Evolutionary conservation across 495 filamentous ascomycete species (phyloP).

Genomic region (Xylaria intraflava): DNA sequence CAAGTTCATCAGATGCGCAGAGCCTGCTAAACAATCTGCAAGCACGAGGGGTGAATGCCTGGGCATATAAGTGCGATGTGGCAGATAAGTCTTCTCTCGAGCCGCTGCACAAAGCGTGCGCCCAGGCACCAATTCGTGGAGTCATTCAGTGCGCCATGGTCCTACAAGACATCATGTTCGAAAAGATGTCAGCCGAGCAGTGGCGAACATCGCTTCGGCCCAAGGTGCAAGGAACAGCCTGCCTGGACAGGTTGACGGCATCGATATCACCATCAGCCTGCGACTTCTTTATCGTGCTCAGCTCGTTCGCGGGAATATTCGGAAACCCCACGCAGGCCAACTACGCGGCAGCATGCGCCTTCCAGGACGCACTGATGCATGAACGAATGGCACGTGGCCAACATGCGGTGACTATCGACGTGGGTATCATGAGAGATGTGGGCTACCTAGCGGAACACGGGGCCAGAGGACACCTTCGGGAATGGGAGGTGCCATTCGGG

Average conservation of each 20-base stretch:
- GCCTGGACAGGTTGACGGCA: no score
- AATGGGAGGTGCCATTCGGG: neutral
- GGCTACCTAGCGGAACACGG: constrained; percentile 20
- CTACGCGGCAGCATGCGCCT: constrained; percentile 50
- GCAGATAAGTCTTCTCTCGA: constrained; percentile 11
- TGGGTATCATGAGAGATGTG: constrained; percentile 34
- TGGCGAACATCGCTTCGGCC: constrained; percentile 36
- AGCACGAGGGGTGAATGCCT: neutral
- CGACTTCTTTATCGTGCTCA: constrained; percentile 48
- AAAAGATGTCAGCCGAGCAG: constrained; percentile 41
- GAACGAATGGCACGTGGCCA: constrained; percentile 25
- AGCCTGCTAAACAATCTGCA: no score
- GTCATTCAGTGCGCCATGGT: constrained; percentile 38
- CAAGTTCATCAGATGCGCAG: no score
- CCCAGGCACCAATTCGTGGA: constrained; percentile 37
- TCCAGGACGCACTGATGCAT: constrained; percentile 37
- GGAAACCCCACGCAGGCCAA: constrained; percentile 47
- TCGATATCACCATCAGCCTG: no score
- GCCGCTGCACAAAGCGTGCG: constrained; percentile 1
- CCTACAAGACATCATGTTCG: constrained; percentile 24
- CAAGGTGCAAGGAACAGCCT: constrained; percentile 46
- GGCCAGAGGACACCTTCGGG: neutral
- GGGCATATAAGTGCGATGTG: constrained; percentile 19
- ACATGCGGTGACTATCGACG: constrained; percentile 36
- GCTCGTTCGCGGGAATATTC: constrained; percentile 40